These are phyloP conservation scores for Colletotrichum simmondsii DNA, from an alignment of 2,329 filamentous ascomycete genomes.

Conservation along the genomic window DNA sequence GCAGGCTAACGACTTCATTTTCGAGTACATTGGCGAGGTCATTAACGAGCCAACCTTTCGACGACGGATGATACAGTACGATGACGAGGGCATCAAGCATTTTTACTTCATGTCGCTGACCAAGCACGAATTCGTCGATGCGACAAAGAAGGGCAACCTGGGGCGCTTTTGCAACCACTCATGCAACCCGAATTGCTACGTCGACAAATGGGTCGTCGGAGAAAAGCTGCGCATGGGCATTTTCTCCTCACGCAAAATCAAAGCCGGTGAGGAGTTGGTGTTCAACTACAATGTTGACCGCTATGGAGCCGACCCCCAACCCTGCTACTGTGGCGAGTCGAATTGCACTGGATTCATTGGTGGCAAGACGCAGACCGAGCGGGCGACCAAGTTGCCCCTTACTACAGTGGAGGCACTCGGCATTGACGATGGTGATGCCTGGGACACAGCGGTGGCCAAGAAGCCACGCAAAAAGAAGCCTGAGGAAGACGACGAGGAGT, in stretches of 20 bases:
- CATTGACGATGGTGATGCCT: conserved; percentile 91
- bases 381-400: conserved; percentile 89
- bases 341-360: conserved; percentile 98
- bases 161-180: conserved; percentile 99
- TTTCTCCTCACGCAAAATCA: conserved; percentile 87
- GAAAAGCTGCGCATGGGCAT: conserved; percentile 99
- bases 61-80: conserved; percentile 90
- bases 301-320: conserved; percentile 95
- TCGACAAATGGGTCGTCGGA: conserved; percentile 99
- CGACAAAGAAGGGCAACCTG: conserved; percentile 95
- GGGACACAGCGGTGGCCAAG: conserved; percentile 91
- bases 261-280: conserved; percentile 91
- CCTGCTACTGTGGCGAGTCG: conserved; percentile 93
- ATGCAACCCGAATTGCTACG: conserved; percentile 98
- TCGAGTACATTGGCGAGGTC: conserved; percentile 98
- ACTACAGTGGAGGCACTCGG: conserved; percentile 94
- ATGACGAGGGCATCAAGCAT: conserved; percentile 96
- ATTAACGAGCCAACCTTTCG: conserved; percentile 94
- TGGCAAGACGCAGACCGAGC: conserved; percentile 96
- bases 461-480: conserved; percentile 93
- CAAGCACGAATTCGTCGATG: conserved; percentile 96
- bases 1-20: conserved; percentile 89
- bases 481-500: conserved; percentile 93
- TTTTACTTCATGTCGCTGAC: conserved; percentile 99
- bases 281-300: conserved; percentile 99